Evolutionary conservation across 345 rosid genomes (phyloP), one percentile per base, ranked within the genome.

Genomic region (Microcos paniculata): DNA sequence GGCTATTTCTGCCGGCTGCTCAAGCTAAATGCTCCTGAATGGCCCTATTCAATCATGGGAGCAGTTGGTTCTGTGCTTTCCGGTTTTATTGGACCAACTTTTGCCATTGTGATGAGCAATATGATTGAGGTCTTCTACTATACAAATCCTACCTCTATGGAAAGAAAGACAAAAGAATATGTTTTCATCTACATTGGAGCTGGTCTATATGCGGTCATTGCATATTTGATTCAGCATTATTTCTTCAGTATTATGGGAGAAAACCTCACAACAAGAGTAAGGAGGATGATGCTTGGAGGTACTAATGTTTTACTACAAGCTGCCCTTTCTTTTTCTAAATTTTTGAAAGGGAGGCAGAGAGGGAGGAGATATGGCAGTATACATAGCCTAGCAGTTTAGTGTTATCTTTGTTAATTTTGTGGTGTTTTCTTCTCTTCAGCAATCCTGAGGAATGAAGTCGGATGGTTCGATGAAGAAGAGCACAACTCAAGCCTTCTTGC

Each of bases 271-370:
- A 96, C 99, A 35, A 84, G 99, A 86, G 99, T 96, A 55, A 79
- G 99, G 78, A 84, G 99, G 71, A 96, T 96, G 99, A 96, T 96
- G 99, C 97, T 96, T 66, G 97, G 97, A 82, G 99, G 99, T 96
- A 86, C 13, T 15, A 70, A 77, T 26, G 26, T 30, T 38, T 26
- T 19, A 31, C 45, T 11, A 68, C 5, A 30, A 31, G 43, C 51
- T 6, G 16, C 8, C 42, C 26, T 24, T 24, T 21, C 6, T 23
- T 55, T 26, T 57, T 57, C 18, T 57, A 13, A 57, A 24, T 26
- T 57, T 4, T 18, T 0, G 53, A n/a, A 49, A 18, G n/a, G 53
- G n/a, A 49, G 61, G 16, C 4, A 13, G 14, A 4, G 6, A 10
- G 13, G 16, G 16, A 6, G 26, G 18, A 13, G 14, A 23, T 67